Percentiles rank a stretch among this genome's conserved stretches.
These are phyloP conservation scores for Exophiala dermatitidis DNA, from an alignment of 2,329 filamentous ascomycete species.

Conservation along the genomic window DNA sequence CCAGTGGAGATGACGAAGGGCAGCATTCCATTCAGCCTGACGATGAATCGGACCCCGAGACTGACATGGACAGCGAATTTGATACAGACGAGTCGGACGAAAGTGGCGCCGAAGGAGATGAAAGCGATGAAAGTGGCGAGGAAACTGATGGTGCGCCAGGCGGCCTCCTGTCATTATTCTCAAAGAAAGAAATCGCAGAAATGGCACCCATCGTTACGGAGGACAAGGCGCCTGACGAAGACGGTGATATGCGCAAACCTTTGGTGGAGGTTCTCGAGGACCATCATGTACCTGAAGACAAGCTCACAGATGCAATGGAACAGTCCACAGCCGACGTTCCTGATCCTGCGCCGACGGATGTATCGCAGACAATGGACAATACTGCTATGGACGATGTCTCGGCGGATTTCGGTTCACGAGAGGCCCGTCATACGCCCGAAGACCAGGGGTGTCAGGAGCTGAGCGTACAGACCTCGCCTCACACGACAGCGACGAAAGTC, in stretches of 20 bases:
- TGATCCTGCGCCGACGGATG: neutral
- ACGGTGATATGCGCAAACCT: conserved; percentile 18
- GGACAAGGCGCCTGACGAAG: conserved; percentile 31
- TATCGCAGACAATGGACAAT: neutral
- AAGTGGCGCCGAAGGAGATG: conserved; percentile 42
- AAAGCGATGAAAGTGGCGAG: conserved; percentile 35
- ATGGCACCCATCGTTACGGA: conserved; percentile 22
- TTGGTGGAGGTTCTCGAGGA: conserved; percentile 23
- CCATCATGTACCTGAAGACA: conserved; percentile 26
- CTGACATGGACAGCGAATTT: conserved; percentile 44
- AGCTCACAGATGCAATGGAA: conserved; percentile 26
- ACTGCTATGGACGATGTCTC: conserved; percentile 5
- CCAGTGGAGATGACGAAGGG: neutral
- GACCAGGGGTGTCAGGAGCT: conserved; percentile 16
- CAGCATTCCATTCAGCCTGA: conserved; percentile 27
- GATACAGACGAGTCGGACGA: conserved; percentile 39
- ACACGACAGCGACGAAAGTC: conserved; percentile 38
- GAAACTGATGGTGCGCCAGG: conserved; percentile 30
- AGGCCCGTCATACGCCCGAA: conserved; percentile 1
- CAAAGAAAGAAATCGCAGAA: conserved; percentile 34
- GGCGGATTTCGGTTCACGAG: neutral
- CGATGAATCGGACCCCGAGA: conserved; percentile 28
- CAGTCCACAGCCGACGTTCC: conserved; percentile 25
- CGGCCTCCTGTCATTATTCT: conserved; percentile 44
- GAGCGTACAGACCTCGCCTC: conserved; percentile 39